A percentile compares a stretch with the other conserved stretches of the same genome.
Conservation (phyloP, 2,329 filamentous ascomycete species). For the Verticillium klebahnii region DNA sequence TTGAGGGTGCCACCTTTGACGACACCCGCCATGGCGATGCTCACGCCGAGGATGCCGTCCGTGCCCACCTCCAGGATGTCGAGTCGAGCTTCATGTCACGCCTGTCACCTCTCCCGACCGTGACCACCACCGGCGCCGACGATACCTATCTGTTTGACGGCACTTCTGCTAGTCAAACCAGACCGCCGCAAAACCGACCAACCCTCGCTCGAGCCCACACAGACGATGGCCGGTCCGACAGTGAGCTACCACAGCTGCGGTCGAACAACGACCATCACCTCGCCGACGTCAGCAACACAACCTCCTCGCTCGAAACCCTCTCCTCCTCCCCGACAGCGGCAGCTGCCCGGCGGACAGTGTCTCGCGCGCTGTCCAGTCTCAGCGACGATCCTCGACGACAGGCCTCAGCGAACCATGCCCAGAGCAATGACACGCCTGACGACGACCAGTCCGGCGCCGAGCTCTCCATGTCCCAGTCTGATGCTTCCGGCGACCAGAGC, state of each 20-base stretch:
- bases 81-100: constrained; percentile 62
- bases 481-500: constrained; percentile 24
- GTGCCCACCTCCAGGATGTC: constrained; percentile 56
- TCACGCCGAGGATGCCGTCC: constrained; percentile 47
- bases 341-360: constrained; percentile 48
- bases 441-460: constrained; percentile 2
- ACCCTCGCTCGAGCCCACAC: constrained; percentile 4
- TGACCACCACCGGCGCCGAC: constrained; percentile 43
- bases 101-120: constrained; percentile 49
- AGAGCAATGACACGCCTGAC: constrained; percentile 14
- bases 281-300: constrained; percentile 34
- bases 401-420: neutral
- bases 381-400: constrained; percentile 19
- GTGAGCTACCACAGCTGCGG: constrained; percentile 7
- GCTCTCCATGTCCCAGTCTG: constrained; percentile 8
- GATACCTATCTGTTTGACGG: constrained; percentile 57
- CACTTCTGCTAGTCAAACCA: constrained; percentile 13
- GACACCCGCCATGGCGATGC: constrained; percentile 39
- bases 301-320: constrained; percentile 47
- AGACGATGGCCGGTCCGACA: neutral
- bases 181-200: neutral
- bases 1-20: constrained; percentile 34
- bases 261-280: constrained; percentile 16
- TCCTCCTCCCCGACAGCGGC: constrained; percentile 54
- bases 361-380: constrained; percentile 44